Base-by-base conservation (phyloP, 2,329 filamentous ascomycete species). In the Nemania serpens region DNA sequence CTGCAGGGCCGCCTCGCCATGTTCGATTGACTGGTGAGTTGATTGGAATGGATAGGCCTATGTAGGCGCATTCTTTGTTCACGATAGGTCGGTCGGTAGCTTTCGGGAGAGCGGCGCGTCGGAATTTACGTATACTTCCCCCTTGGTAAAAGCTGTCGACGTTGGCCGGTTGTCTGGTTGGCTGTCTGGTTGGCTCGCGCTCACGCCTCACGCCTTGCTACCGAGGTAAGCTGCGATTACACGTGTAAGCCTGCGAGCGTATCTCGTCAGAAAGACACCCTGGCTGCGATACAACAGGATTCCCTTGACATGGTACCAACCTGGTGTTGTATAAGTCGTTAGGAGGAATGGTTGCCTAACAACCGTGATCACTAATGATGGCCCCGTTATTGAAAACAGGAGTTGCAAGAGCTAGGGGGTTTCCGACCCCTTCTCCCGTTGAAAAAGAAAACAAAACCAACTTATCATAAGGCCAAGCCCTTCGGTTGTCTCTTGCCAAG, bases 1-100 rank as follows among this genome's bases (percentile, higher is more conserved):
- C 62, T 64, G 62, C 56, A 62, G 62, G 59, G 48, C 62, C 59
- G 59, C 54, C 39, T 62, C 62, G 48, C 59, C 57, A 15, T 54
- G 36, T 56, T 56, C 50, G 49, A 25, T 49, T 48, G 55, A 58
- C 33, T 42, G 43, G n/a, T n/a, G n/a, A n/a, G n/a, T n/a, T n/a
- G 41, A 57, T 49, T 54, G 11, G 22, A 13, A 13, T 5, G n/a
- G 13, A 48, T 12, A 39, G 11, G 11, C 11, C 36, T 12, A 39
- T 39, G 36, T 29, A 29, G 25, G 25, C 7, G 25, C 25, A 29
- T 29, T 29, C 25, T 7, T 3, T 7, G 7, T 7, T 29, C 20
- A 20, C 11, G 9, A 20, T 12, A 12, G 41, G 12, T 20, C 41
- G 41, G 17, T 20, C 17, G 41, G 41, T 43, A 43, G 17, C 10